Base-by-base conservation (phyloP, 2,329 filamentous ascomycete genomes). In the Tolypocladium tropicale region DNA sequence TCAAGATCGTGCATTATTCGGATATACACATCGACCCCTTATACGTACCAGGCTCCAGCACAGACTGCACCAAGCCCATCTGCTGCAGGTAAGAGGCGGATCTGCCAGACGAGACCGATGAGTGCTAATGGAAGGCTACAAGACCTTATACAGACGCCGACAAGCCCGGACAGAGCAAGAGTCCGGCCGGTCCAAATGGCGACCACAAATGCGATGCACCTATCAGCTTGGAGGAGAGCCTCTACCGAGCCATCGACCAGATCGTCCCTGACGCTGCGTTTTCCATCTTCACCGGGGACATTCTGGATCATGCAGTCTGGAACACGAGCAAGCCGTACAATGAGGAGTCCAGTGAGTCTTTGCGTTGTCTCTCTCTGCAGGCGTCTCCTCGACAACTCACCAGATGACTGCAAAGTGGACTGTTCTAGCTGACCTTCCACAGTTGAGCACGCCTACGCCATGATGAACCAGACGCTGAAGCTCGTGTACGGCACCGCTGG, bases 231-330 rank as follows among this genome's bases (percentile, higher is more conserved):
- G 78, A 83, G 60, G 64, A 78, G 53, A 83, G 79, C 68, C 77
- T 83, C 77, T 76, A 81, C 58, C 69, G 73, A 0, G 75, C 76
- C 11, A 81, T 84, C 61, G 71, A 70, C 50, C 59, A 68, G 9
- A 58, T 78, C 16, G 74, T 72, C 0, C 75, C 74, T 1, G 69
- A 80, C 56, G 74, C 78, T 0, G 72, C 73, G 2, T 81, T 84
- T 57, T 70, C 75, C n/a, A 72, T 84, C 53, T 84, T 82, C 67
- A 84, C 81, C 0, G 82, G 82, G 6, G 81, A 84, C 58, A 74
- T 84, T 32, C 71, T 83, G 11, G 78, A 82, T 56, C 78, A 81
- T 56, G 74, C 72, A 2, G 63, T 78, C 52, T 79, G 77, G 77
- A 71, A 74, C 55, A 78, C 76, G 2, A 72, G 69, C 25, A 52